Evolutionary conservation across 352 stramenopile genomes (phyloP).

Genomic region (Blastocystis sp.): DNA sequence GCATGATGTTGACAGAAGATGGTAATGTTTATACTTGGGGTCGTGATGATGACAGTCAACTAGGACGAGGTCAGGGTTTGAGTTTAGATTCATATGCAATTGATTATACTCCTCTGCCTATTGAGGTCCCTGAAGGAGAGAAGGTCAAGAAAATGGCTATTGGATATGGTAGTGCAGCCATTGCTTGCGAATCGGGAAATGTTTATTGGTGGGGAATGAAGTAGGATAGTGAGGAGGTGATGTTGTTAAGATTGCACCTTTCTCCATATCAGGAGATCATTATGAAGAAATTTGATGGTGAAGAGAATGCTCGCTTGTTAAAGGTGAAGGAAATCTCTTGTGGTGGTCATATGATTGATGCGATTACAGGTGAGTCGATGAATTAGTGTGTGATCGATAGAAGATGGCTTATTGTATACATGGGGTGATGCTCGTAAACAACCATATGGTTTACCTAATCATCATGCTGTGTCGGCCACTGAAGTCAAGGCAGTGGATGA

Average conservation of each 20-base stretch:
- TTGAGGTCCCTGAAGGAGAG: conserved; percentile 19
- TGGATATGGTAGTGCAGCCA: background rate
- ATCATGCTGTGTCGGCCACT: background rate
- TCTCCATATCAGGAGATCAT: conserved; percentile 40
- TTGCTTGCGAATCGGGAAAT: conserved; percentile 37
- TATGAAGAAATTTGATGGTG: background rate
- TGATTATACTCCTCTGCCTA: background rate
- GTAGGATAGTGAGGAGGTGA: no score
- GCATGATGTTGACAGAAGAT: conserved; percentile 16
- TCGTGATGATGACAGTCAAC: conserved; percentile 3
- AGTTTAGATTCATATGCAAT: background rate
- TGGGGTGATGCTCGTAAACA: conserved; percentile 27
- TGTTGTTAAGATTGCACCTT: conserved; percentile 19
- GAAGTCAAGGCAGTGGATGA: background rate
- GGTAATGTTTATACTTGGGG: conserved; percentile 18
- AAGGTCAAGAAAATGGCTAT: background rate
- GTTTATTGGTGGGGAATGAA: conserved; percentile 64
- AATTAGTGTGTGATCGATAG: background rate
- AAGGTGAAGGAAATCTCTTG: background rate
- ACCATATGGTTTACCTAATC: background rate
- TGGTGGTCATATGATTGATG: conserved; percentile 33
- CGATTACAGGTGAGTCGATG: background rate
- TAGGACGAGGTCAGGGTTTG: conserved; percentile 11
- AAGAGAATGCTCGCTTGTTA: background rate
- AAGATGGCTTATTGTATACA: conserved; percentile 1